These are phyloP conservation scores for Termitomyces sp. DNA, from an alignment of 768 basidiomycete genomes.

Conservation along the genomic window DNA sequence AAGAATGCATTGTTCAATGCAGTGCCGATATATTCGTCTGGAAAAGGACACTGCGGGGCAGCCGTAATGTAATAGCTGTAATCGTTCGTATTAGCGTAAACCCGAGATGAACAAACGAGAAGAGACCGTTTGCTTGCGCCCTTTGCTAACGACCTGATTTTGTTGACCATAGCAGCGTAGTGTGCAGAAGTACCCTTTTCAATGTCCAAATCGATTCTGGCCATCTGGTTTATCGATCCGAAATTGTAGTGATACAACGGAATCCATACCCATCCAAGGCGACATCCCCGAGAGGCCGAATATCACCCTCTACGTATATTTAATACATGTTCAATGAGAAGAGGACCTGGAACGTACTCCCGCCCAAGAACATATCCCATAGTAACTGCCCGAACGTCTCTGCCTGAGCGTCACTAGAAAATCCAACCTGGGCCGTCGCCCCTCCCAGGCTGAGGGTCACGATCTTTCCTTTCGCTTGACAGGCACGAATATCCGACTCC, in stretches of 20 bases:
- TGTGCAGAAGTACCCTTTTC: slow-evolving; percentile 55
- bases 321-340: background rate
- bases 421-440: slow-evolving; percentile 55
- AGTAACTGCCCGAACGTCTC: slow-evolving; percentile 54
- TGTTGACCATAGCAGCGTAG: slow-evolving; percentile 53
- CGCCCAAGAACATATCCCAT: slow-evolving; percentile 69
- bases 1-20: slow-evolving; percentile 61
- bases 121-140: slow-evolving; percentile 48
- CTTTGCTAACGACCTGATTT: slow-evolving; percentile 47
- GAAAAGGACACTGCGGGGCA: slow-evolving; percentile 67
- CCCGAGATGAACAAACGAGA: background rate
- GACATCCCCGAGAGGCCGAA: slow-evolving; percentile 66
- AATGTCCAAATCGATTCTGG: slow-evolving; percentile 69
- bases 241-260: background rate
- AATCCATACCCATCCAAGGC: slow-evolving; percentile 64
- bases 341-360: slow-evolving; percentile 24
- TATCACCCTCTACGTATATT: slow-evolving; percentile 30
- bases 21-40: slow-evolving; percentile 60
- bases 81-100: background rate
- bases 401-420: slow-evolving; percentile 54
- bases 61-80: slow-evolving; percentile 63
- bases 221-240: background rate
- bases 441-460: slow-evolving; percentile 56
- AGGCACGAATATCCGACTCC: slow-evolving; percentile 58
- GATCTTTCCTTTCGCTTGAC: slow-evolving; percentile 61